Percentiles rank a stretch among this genome's conserved stretches.
Evolutionary conservation across 805 yeast genomes (phyloP).

Genomic region (Starmerella potacharoeniae): DNA sequence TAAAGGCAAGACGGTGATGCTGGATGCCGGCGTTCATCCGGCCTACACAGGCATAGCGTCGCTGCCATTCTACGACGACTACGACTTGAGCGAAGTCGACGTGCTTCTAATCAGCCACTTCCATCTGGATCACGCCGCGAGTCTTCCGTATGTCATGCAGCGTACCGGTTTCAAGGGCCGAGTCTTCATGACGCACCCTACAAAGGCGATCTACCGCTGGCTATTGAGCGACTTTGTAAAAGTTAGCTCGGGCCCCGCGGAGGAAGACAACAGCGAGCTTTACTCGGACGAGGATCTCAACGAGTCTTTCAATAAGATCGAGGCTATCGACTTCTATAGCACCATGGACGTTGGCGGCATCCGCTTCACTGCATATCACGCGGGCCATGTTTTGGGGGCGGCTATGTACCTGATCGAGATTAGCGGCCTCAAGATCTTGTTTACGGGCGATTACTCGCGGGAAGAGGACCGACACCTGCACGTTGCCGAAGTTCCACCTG

Average conservation of each 20-base stretch:
- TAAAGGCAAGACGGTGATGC: conserved; percentile 89
- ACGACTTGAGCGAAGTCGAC: conserved; percentile 79
- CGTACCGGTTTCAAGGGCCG: conserved; percentile 90
- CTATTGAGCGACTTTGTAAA: conserved; percentile 84
- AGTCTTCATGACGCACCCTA: conserved; percentile 98
- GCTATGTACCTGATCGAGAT: conserved; percentile 95
- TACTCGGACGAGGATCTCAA: conserved; percentile 86
- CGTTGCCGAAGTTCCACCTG: conserved; percentile 80
- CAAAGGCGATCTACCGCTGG: conserved; percentile 97
- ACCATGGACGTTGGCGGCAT: conserved; percentile 91
- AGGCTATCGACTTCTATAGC: conserved; percentile 90
- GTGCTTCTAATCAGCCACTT: conserved; percentile 82
- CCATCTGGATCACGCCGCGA: conserved; percentile 97
- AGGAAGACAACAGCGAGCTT: conserved; percentile 32
- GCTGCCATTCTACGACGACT: conserved; percentile 90
- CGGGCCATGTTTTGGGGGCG: conserved; percentile 99
- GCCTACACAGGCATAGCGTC: conserved; percentile 84
- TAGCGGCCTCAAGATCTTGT: conserved; percentile 77
- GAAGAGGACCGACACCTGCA: conserved; percentile 92
- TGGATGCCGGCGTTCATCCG: conserved; percentile 98
- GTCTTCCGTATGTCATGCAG: conserved; percentile 95
- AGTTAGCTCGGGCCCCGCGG: conserved; percentile 47
- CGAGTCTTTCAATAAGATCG: conserved; percentile 79
- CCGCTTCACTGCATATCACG: conserved; percentile 94
- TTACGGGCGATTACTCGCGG: conserved; percentile 95